Base-by-base conservation (phyloP, 106 monocot species). In the Platanthera guangdongensis region DNA sequence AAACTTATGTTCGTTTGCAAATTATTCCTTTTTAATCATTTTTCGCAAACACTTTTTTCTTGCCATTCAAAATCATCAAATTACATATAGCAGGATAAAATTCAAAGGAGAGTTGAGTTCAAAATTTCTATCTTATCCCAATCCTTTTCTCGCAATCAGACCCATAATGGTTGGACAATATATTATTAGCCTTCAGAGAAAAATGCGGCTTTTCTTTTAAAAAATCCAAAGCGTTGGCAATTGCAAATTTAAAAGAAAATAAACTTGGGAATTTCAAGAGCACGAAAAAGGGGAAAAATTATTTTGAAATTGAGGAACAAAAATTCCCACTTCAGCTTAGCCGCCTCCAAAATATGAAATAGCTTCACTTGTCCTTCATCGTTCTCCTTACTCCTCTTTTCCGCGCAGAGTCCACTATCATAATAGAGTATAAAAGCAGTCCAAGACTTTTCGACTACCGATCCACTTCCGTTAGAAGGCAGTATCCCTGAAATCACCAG, bases 161-260 rank as follows among this genome's bases (percentile, higher is more conserved):
- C 25, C 86, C 91, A 82, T 89, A 91, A 5, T 77, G n/a, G 7
- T 72, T 65, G 19, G 68, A 67, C 45, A 94, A 59, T 55, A 91
- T 63, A 52, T 74, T 77, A 18, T 84, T 87, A 46, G 75, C 78
- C 80, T 91, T 97, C 15, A 89, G 84, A 75, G 81, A 57, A 78
- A 93, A 89, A 52, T 88, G 91, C 8, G 87, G 84, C 47, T 85
- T 80, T 81, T 97, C 97, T 72, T 91, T 89, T 79, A 94, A 90
- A 77, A 95, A 95, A 82, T 84, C 87, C 28, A 81, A 75, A 68
- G 79, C 60, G 49, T 90, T 95, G 72, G 3, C 39, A 59, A 46
- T 68, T 68, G 13, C 49, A 81, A 53, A 79, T 50, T 25, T 74
- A 8, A 32, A 67, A 47, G 25, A 13, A 4, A 65, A 53, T 13